A percentile compares a stretch with the other conserved stretches of the same genome.
Evolutionary conservation across 75 land plant genomes (phyloP).

Genomic region (Picea glauca): DNA sequence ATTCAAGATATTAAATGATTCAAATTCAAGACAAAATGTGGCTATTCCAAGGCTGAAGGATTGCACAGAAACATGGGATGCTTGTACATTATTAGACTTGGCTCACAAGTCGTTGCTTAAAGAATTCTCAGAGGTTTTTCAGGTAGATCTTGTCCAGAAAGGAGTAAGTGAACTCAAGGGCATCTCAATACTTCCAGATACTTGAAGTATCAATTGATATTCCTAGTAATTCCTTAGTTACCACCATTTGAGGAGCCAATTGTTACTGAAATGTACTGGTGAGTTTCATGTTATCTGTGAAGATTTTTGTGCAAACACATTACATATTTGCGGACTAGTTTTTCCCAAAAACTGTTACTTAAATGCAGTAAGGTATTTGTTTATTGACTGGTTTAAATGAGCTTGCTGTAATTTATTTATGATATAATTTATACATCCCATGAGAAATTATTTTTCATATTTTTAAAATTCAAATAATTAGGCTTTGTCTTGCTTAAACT

Average conservation of each 20-base stretch:
- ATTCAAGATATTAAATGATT: conserved; percentile 26
- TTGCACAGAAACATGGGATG: conserved; percentile 6
- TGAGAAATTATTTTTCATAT: too few species aligned
- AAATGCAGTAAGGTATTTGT: too few species aligned
- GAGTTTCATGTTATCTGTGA: neutral
- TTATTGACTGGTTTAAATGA: too few species aligned
- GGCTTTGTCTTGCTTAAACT: too few species aligned
- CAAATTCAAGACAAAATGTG: conserved; percentile 4
- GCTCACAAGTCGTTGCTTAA: conserved; percentile 44
- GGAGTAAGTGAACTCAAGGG: neutral
- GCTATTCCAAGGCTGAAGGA: neutral
- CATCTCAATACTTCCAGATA: neutral
- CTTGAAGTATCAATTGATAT: neutral
- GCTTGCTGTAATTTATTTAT: too few species aligned
- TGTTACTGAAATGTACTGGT: neutral
- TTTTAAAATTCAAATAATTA: too few species aligned
- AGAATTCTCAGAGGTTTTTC: conserved; percentile 70
- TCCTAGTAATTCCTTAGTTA: neutral
- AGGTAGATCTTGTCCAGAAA: conserved; percentile 22
- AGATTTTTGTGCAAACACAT: neutral
- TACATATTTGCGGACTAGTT: too few species aligned
- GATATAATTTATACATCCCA: too few species aligned
- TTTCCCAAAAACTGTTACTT: too few species aligned
- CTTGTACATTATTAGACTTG: conserved; percentile 33
- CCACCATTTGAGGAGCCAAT: neutral